Percentiles rank a stretch among this genome's conserved stretches.
Conservation (phyloP, 805 yeast genomes). For the Yarrowia keelungensis region DNA sequence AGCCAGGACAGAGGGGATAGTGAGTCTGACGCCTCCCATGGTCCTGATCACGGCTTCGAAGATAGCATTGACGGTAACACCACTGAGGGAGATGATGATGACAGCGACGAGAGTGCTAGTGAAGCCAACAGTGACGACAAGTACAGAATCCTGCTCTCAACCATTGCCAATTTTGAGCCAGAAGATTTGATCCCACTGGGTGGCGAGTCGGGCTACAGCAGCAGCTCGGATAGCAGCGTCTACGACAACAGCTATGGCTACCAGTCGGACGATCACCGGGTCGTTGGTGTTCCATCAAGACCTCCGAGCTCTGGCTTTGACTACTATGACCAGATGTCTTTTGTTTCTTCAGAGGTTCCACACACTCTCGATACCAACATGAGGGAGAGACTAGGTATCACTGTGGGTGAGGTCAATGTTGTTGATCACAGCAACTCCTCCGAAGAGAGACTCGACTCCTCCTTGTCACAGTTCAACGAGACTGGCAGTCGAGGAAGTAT, state of each 20-base stretch:
- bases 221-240: background rate
- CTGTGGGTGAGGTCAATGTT: conserved; percentile 7
- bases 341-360: conserved; percentile 4
- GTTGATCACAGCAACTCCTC: conserved; percentile 22
- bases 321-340: conserved; percentile 7
- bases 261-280: background rate
- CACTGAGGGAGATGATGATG: background rate
- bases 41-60: background rate
- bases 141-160: background rate
- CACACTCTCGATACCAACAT: conserved; percentile 13
- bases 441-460: conserved; percentile 17
- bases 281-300: background rate
- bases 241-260: conserved; percentile 8
- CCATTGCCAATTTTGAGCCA: conserved; percentile 14
- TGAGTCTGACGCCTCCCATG: conserved; percentile 5
- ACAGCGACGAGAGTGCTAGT: conserved; percentile 5
- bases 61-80: conserved; percentile 9
- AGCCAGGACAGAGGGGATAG: background rate
- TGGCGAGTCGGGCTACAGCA: conserved; percentile 7
- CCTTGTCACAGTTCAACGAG: conserved; percentile 30
- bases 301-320: conserved; percentile 15
- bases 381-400: conserved; percentile 18
- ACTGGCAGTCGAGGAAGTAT: conserved; percentile 26
- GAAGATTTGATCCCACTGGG: background rate
- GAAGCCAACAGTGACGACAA: conserved; percentile 15